Percentiles rank a stretch among this genome's conserved stretches.
phyloP scores from a whole-genome alignment of 2,329 filamentous ascomycete genomes.

The Drechslerella dactyloides region DNA sequence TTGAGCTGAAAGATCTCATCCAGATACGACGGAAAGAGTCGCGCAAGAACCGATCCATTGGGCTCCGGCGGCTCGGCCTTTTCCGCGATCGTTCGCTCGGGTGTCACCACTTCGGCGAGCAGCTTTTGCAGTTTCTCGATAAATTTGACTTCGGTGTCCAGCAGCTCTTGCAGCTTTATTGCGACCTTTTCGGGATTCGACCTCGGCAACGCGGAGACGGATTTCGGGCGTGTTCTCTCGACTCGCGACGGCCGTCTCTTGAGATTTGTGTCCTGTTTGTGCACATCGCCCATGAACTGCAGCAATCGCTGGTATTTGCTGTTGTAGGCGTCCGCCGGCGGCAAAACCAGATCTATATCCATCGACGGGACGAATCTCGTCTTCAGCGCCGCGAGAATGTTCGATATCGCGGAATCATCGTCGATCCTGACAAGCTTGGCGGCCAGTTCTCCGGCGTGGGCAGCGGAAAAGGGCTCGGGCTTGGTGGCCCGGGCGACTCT shows the following conservation, averaged over 20 bases:
- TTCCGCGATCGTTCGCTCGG: constrained; percentile 49
- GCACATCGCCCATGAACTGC: constrained; percentile 61
- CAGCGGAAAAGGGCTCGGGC: constrained; percentile 79
- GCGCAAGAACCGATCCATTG: constrained; percentile 73
- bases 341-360: constrained; percentile 85
- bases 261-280: constrained; percentile 60
- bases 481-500: constrained; percentile 65
- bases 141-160: constrained; percentile 82
- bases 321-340: constrained; percentile 63
- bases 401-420: constrained; percentile 72
- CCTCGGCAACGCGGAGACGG: constrained; percentile 37
- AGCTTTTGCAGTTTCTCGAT: constrained; percentile 85
- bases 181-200: constrained; percentile 65
- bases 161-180: constrained; percentile 70
- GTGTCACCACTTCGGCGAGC: constrained; percentile 76
- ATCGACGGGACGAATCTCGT: constrained; percentile 83
- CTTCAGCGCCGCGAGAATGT: constrained; percentile 76
- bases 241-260: constrained; percentile 56
- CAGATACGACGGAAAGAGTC: constrained; percentile 80
- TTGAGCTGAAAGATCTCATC: constrained; percentile 83
- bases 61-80: constrained; percentile 59
- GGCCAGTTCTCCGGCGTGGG: constrained; percentile 90
- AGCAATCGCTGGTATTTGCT: constrained; percentile 60
- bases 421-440: constrained; percentile 83
- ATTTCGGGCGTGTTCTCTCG: constrained; percentile 47